Evolutionary conservation across 345 rosid genomes (phyloP), one percentile per base, ranked within the genome.

Genomic region (Fremontodendron californicum): DNA sequence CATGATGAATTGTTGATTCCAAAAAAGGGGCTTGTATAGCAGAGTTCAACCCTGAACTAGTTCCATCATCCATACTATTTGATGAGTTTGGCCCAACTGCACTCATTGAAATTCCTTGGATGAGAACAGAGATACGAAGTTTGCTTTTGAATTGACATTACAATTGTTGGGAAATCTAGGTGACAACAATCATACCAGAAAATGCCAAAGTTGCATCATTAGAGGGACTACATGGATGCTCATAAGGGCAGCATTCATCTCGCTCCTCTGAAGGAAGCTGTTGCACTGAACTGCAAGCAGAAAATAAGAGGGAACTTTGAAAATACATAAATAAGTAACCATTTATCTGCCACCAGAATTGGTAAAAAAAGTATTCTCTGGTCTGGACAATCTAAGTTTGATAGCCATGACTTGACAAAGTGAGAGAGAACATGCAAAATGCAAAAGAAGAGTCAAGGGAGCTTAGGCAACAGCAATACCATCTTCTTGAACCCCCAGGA

Each of bases 211-310:
- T 75, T 54, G 80, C 72, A 72, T 86, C 80, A 75, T 43, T 81
- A 74, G 85, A 65, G 55, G 84, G 85, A 77, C 86, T 81, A 69
- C 31, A 80, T 81, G 63, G 83, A 74, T 77, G 82, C 78, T 77
- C 35, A 73, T 18, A 83, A 55, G 45, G 58, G 76, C 77, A 76
- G 54, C 45, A 25, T 43, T 43, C 37, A 43, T 43, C 73, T 25
- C 6, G 33, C n/a, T 25, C n/a, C 6, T 29, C 54, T 25, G 21
- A 23, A 68, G 54, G 54, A 68, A 68, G 35, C 9, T 25, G 54
- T 25, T 43, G 54, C 54, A 23, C 33, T 2, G 2, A 43, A 68
- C 73, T 68, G 73, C 73, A 68, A 68, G 52, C 21, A 43, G 43
- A 43, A 43, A 43, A 68, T 0, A 16, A 42, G 33, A 43, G 72